Conservation (phyloP, 1,139 yeast species). For the Lodderomyces theae region DNA sequence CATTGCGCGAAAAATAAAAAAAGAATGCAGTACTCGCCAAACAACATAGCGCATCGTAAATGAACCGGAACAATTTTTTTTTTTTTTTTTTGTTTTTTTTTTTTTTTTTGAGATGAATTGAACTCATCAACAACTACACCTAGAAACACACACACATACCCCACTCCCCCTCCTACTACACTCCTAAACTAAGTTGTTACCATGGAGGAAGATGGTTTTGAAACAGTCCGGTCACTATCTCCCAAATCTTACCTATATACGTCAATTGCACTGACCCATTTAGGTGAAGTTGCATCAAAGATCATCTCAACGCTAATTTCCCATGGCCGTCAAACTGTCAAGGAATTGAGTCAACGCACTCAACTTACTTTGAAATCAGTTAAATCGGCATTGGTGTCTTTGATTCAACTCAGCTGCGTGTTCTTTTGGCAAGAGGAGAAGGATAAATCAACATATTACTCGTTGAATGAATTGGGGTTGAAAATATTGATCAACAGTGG, state of each 20-base stretch:
- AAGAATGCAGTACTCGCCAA: no score
- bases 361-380: constrained; percentile 42
- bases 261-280: constrained; percentile 48
- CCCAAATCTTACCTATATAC: constrained; percentile 60
- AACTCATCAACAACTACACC: not conserved
- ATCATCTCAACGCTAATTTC: constrained; percentile 55
- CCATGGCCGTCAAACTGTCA: constrained; percentile 55
- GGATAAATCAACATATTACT: constrained; percentile 46
- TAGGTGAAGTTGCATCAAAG: constrained; percentile 63
- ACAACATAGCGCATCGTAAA: not conserved
- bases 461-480: constrained; percentile 63
- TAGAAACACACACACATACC: not conserved
- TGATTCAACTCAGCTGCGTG: constrained; percentile 66
- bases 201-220: constrained; percentile 17
- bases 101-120: not conserved
- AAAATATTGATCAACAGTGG: constrained; percentile 71
- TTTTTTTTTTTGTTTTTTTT: not conserved
- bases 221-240: constrained; percentile 46
- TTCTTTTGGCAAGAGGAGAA: constrained; percentile 53
- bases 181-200: no score
- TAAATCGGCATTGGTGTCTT: constrained; percentile 58
- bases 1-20: no score
- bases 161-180: no score
- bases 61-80: not conserved
- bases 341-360: constrained; percentile 44